Evolutionary conservation across 148 eudicot species (phyloP).

Genomic region (Nepenthes mirabilis): DNA sequence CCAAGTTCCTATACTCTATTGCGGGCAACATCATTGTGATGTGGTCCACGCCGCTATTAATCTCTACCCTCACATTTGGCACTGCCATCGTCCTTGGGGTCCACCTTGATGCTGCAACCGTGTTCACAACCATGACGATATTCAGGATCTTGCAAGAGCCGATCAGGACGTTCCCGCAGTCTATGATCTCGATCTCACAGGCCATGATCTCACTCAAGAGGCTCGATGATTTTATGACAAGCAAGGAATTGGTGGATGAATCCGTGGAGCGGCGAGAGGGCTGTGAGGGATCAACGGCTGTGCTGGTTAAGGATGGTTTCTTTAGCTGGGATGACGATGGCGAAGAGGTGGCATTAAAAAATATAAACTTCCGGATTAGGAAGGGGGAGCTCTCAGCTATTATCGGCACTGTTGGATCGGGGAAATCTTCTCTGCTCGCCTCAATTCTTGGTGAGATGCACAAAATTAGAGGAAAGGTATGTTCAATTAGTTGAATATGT

Average conservation of each 20-base stretch:
- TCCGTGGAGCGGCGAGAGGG: constrained; percentile 51
- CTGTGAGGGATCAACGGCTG: constrained; percentile 37
- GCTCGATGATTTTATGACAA: constrained; percentile 60
- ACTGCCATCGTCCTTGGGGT: constrained; percentile 53
- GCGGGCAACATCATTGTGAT: constrained; percentile 50
- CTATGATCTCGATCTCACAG: constrained; percentile 85
- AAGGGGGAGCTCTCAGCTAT: constrained; percentile 82
- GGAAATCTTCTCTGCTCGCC: constrained; percentile 79
- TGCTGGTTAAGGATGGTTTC: constrained; percentile 50
- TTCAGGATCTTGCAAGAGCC: constrained; percentile 85
- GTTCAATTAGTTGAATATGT: neutral
- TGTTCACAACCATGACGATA: constrained; percentile 66
- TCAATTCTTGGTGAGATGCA: constrained; percentile 93
- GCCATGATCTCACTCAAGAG: constrained; percentile 73
- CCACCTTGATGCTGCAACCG: constrained; percentile 67
- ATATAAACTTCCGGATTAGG: constrained; percentile 40
- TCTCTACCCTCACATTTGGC: constrained; percentile 65
- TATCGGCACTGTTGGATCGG: constrained; percentile 93
- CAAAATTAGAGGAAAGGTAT: constrained; percentile 69
- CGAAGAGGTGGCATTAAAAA: constrained; percentile 31
- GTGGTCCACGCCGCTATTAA: constrained; percentile 65
- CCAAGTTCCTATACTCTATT: constrained; percentile 59
- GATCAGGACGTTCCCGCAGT: constrained; percentile 82
- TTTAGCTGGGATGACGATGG: constrained; percentile 92
- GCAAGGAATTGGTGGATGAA: constrained; percentile 55